Percentiles rank a stretch among this genome's conserved stretches.
Conservation (phyloP, 2,329 filamentous ascomycete species). For the Colletotrichum sp. region DNA sequence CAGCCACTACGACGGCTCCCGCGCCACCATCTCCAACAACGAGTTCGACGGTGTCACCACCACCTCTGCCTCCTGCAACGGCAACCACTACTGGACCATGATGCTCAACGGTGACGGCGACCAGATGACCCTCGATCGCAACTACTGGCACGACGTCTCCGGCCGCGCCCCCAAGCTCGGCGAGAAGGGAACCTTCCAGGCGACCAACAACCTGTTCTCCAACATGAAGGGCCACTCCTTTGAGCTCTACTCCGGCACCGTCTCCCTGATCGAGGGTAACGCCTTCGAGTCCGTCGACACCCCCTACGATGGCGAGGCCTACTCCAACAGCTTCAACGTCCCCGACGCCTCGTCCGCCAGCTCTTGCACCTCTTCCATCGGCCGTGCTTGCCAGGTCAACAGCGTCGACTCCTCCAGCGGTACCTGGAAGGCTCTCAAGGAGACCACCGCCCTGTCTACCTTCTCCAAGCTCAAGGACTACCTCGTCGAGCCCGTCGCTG, state of each 20-base stretch:
- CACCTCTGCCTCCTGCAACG: conserved; percentile 34
- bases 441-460: conserved; percentile 21
- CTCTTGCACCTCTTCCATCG: not conserved
- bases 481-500: conserved; percentile 29
- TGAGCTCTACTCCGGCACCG: conserved; percentile 49
- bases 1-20: conserved; percentile 35
- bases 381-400: conserved; percentile 15
- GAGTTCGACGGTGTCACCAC: conserved; percentile 42
- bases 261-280: conserved; percentile 30
- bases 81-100: conserved; percentile 37
- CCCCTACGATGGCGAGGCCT: conserved; percentile 35
- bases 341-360: conserved; percentile 25
- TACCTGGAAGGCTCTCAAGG: conserved; percentile 25
- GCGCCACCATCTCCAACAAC: conserved; percentile 41
- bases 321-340: conserved; percentile 26
- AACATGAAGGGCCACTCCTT: conserved; percentile 47
- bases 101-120: conserved; percentile 34
- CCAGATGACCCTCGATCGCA: conserved; percentile 40
- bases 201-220: conserved; percentile 31
- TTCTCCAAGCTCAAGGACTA: conserved; percentile 22
- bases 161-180: conserved; percentile 37
- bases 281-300: conserved; percentile 27
- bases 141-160: conserved; percentile 32
- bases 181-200: conserved; percentile 26
- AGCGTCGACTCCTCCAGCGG: conserved; percentile 22